phyloP scores from a whole-genome alignment of 768 basidiomycete species.

The Cantharellus anzutake region DNA sequence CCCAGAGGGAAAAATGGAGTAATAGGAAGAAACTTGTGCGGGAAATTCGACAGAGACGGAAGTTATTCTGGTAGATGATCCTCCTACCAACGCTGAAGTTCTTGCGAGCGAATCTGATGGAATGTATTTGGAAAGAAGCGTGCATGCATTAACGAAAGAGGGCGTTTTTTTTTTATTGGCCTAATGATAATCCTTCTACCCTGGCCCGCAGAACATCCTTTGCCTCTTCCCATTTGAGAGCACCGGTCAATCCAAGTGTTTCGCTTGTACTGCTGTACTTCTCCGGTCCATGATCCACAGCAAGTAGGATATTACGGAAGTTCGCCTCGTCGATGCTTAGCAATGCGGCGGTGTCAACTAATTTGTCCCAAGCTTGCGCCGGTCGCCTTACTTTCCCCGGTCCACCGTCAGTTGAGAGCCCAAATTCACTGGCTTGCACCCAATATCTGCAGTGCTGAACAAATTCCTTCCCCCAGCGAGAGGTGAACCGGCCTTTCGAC shows the following conservation, averaged over 20 bases:
- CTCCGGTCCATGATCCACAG: slow-evolving; percentile 23
- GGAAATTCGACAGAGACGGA: slow-evolving; percentile 48
- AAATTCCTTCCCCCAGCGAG: slow-evolving; percentile 40
- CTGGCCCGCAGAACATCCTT: slow-evolving; percentile 12
- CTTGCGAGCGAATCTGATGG: neutral
- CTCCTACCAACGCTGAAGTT: too few species aligned
- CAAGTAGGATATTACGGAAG: slow-evolving; percentile 29
- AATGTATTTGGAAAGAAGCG: neutral
- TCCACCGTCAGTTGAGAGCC: slow-evolving; percentile 24
- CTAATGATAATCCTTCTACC: slow-evolving; percentile 10
- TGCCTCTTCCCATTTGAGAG: slow-evolving; percentile 41
- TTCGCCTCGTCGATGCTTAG: slow-evolving; percentile 37
- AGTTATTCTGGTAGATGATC: slow-evolving; percentile 42
- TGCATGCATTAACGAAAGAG: neutral
- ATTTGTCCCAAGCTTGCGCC: slow-evolving; percentile 56
- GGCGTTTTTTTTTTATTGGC: too few species aligned
- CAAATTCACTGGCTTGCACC: slow-evolving; percentile 57
- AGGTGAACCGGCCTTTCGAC: slow-evolving; percentile 38
- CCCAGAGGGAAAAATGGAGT: slow-evolving; percentile 41
- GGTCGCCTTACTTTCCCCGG: slow-evolving; percentile 27
- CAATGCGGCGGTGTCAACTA: slow-evolving; percentile 52
- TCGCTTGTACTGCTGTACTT: slow-evolving; percentile 21
- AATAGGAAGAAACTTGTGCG: slow-evolving; percentile 41
- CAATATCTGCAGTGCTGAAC: slow-evolving; percentile 61
- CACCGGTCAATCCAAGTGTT: slow-evolving; percentile 32